Evolutionary conservation across 306 rosid species (phyloP).

Genomic region (Inga oerstediana): DNA sequence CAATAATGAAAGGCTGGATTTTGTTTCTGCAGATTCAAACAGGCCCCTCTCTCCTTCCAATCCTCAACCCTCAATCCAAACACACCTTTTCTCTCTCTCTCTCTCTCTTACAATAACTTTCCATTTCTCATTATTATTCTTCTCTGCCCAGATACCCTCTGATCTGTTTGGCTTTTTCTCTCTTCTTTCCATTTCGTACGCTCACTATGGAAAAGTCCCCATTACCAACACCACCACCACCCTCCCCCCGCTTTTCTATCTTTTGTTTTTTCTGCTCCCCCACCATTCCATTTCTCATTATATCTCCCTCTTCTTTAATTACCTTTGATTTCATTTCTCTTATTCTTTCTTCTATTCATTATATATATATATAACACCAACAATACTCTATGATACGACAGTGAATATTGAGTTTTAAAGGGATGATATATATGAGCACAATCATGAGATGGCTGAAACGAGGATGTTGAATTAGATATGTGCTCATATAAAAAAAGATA

Average conservation of each 20-base stretch:
- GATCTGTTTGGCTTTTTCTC: slow-evolving; percentile 14
- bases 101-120: not conserved
- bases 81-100: not conserved
- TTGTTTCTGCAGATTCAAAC: slow-evolving; percentile 59
- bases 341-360: not conserved
- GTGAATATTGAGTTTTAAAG: no score
- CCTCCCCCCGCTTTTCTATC: no score
- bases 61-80: not conserved
- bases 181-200: not conserved
- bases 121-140: slow-evolving; percentile 2
- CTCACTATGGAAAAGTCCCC: no score
- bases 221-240: no score
- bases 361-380: no score
- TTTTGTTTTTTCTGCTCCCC: no score
- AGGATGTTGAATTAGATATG: no score
- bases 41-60: slow-evolving; percentile 45
- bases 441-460: no score
- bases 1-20: slow-evolving; percentile 62
- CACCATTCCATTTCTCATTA: not conserved
- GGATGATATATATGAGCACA: no score
- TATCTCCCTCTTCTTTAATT: not conserved
- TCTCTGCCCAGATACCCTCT: slow-evolving; percentile 38
- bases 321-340: not conserved
- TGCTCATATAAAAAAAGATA: no score
- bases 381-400: no score